A percentile compares a stretch with the other conserved stretches of the same genome.
phyloP scores from a whole-genome alignment of 257 asterid genomes.

The Forsythia suspensa region DNA sequence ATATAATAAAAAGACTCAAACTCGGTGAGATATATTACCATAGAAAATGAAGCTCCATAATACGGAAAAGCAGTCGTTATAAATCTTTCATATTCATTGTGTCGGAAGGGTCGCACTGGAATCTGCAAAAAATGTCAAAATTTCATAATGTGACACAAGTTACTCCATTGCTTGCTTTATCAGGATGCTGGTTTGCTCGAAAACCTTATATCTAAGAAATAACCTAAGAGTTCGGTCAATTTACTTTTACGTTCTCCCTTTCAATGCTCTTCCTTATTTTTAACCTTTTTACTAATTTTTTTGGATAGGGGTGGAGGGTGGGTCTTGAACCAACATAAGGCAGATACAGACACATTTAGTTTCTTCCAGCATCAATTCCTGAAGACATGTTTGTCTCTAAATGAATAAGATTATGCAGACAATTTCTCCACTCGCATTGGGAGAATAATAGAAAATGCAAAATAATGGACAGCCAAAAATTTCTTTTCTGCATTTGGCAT shows the following conservation, averaged over 20 bases:
- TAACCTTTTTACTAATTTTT: not conserved
- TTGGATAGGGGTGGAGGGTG: not conserved
- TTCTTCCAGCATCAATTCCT: not conserved
- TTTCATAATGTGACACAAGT: not conserved
- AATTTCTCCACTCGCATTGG: not conserved
- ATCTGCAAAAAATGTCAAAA: constrained; percentile 50
- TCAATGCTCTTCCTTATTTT: not conserved
- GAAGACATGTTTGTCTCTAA: not conserved
- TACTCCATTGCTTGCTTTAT: not conserved
- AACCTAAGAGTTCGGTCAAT: not conserved
- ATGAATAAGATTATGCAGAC: not conserved
- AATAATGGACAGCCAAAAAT: not conserved
- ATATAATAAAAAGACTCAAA: not conserved
- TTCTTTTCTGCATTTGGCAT: too few species aligned
- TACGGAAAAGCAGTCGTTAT: constrained; percentile 85
- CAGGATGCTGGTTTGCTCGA: not conserved
- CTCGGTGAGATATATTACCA: constrained; percentile 44
- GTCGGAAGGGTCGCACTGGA: constrained; percentile 95
- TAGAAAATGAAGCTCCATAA: constrained; percentile 82
- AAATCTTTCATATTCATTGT: constrained; percentile 87
- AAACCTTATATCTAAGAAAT: not conserved
- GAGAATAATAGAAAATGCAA: not conserved
- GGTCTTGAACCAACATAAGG: not conserved
- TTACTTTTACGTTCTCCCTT: not conserved
- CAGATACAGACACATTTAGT: not conserved